Evolutionary conservation across 345 rosid species (phyloP), one percentile per base, ranked within the genome.

Genomic region (Jatropha curcas): DNA sequence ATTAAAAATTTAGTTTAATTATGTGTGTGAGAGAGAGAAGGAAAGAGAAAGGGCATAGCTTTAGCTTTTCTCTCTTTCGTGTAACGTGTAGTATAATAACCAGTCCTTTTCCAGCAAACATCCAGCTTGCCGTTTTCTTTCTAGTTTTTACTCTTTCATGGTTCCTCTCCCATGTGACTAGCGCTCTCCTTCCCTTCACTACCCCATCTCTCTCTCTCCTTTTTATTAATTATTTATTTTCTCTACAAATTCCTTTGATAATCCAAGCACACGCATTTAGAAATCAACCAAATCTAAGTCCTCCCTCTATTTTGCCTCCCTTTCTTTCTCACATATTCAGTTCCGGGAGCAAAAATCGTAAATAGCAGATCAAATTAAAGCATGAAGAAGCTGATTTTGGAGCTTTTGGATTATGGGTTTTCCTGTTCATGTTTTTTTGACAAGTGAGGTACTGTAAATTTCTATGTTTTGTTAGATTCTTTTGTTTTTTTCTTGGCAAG

Each of bases 321-420:
- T 33, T 35, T 61, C 7, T 46, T 34, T n/a, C 11, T 59, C 71
- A 60, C 71, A 45, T 33, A 35, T 52, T 6, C 70, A 28, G 41
- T 50, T 72, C 19, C 33, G 57, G 63, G 72, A 64, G 46, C 33
- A 0, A 48, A 68, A 45, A 73, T 22, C 34, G 4, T 9, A 57
- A 24, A 57, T 35, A 67, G 80, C 80, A 73, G 74, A 58, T 78
- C 80, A 60, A 73, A 46, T 76, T 72, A 48, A 63, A 55, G 69
- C 64, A 10, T 60, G 13, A 37, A 71, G 66, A 70, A 78, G 72
- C 82, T 53, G 66, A 16, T 48, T 69, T 77, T 80, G 75, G 60
- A 81, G 80, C 70, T 56, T 73, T 70, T 81, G 63, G 74, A 48
- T 68, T 74, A 59, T 70, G 84, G 82, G 84, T 76, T 80, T 58